These are phyloP conservation scores for Fusarium bulbicola DNA, from an alignment of 2,329 filamentous ascomycete genomes.

Conservation along the genomic window DNA sequence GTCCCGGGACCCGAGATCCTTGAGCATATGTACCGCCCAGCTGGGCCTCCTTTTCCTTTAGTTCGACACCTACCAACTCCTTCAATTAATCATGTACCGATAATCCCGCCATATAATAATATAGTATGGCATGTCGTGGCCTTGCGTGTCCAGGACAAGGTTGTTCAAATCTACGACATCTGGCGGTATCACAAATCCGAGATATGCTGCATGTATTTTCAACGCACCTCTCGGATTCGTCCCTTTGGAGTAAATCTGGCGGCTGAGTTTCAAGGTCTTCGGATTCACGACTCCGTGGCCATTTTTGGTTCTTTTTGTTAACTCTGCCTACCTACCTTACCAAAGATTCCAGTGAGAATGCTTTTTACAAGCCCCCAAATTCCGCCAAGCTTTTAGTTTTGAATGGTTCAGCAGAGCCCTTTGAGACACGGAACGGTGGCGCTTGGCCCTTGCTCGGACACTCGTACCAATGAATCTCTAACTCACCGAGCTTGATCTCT, in stretches of 20 bases:
- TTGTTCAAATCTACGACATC: slow-evolving; percentile 14
- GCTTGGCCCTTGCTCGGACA: slow-evolving; percentile 24
- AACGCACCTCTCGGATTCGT: slow-evolving; percentile 33
- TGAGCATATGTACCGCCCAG: slow-evolving; percentile 24
- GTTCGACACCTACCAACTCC: not conserved
- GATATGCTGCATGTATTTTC: slow-evolving; percentile 26
- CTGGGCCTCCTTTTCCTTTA: slow-evolving; percentile 17
- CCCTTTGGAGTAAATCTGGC: slow-evolving; percentile 10
- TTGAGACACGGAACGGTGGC: slow-evolving; percentile 34
- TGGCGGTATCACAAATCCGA: slow-evolving; percentile 27
- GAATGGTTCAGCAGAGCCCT: slow-evolving; percentile 13
- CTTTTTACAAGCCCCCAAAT: slow-evolving; percentile 9
- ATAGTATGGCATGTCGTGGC: slow-evolving; percentile 25
- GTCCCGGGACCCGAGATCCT: slow-evolving; percentile 32
- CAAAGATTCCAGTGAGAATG: slow-evolving; percentile 7
- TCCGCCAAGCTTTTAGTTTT: slow-evolving; percentile 26
- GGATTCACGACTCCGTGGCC: slow-evolving; percentile 30
- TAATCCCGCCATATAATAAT: slow-evolving; percentile 12
- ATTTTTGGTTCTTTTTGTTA: slow-evolving; percentile 3
- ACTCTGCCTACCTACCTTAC: not conserved
- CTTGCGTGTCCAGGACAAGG: slow-evolving; percentile 16
- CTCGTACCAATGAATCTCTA: slow-evolving; percentile 21
- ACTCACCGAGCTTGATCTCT: slow-evolving; percentile 34
- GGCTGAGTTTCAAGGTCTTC: slow-evolving; percentile 18
- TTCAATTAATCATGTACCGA: slow-evolving; percentile 14